Evolutionary conservation across 208 protist species (phyloP), one percentile per base, ranked within the genome.

Genomic region (Kentomonas sorsogonicus): DNA sequence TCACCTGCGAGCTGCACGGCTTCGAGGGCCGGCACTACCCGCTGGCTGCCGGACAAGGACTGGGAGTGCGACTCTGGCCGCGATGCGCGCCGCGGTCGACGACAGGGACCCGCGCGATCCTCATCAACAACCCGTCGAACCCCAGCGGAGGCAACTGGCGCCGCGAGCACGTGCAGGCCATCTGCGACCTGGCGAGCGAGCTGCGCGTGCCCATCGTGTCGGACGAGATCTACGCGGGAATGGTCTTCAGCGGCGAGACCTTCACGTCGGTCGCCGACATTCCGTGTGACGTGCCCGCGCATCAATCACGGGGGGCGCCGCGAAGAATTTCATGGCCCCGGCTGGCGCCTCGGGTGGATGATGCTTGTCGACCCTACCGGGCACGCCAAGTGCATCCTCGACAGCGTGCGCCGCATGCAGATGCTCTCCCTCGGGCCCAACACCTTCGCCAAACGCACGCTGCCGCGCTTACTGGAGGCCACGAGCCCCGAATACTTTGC

Each of bases 51-150:
- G n/a, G n/a, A n/a, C n/a, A n/a, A n/a, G n/a, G n/a, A n/a, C n/a
- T n/a, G n/a, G n/a, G n/a, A n/a, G n/a, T n/a, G n/a, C n/a, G n/a
- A n/a, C n/a, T n/a, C n/a, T n/a, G 71, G 38, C 71, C 91, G 20
- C 25, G 33, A 13, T 96, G 3, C 68, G 64, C 45, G 63, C 67
- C 34, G 47, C 90, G 5, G 81, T 96, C 6, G 82, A 95, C 53
- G 57, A 61, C 7, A 75, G n/a, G 60, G 2, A 97, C 94, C 1
- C 68, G 57, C 38, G 85, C 73, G 4, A 91, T 97, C 23, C 9
- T 97, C 1, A 53, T 97, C 29, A 97, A 79, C 47, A 97, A 97
- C 69, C 94, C 94, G 22, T 92, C 78, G 13, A 97, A 97, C 68
- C 91, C 94, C 26, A 96, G 90, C 60, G 94, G 94, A 31, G 89